A percentile compares a stretch with the other conserved stretches of the same genome.
These are phyloP conservation scores for Auxenochlorella pyrenoidosa DNA, from an alignment of 139 green algal species.

Conservation along the genomic window DNA sequence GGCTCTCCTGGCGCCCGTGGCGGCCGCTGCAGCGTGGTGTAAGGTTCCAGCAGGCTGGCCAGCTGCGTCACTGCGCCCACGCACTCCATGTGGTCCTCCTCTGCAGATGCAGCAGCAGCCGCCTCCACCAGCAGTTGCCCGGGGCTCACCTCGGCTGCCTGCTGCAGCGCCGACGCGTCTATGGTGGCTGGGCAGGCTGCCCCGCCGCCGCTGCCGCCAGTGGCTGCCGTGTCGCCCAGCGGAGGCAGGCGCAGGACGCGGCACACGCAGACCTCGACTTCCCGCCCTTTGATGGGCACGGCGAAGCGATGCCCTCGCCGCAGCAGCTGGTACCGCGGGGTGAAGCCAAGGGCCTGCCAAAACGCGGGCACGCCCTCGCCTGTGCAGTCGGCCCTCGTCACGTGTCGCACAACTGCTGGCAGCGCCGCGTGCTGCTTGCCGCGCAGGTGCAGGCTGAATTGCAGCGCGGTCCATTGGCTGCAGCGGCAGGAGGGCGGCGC, in stretches of 20 bases:
- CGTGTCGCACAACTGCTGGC: constrained; percentile 27
- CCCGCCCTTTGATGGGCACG: background rate
- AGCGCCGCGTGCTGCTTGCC: constrained; percentile 31
- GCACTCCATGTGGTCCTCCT: background rate
- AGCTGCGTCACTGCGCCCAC: constrained; percentile 13
- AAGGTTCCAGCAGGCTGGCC: constrained; percentile 10
- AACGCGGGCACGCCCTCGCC: constrained; percentile 34
- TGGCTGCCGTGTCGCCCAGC: background rate
- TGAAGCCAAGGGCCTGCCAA: constrained; percentile 43
- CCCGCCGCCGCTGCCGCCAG: background rate
- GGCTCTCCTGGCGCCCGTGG: constrained; percentile 8
- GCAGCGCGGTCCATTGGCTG: constrained; percentile 31
- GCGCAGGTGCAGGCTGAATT: constrained; percentile 36
- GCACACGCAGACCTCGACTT: constrained; percentile 32
- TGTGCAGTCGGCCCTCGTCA: constrained; percentile 8
- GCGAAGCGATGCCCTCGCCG: constrained; percentile 13
- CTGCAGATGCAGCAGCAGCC: background rate
- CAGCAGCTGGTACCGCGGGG: constrained; percentile 10
- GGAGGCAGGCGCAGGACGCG: constrained; percentile 24
- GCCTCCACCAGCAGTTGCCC: constrained; percentile 39
- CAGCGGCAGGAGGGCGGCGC: background rate
- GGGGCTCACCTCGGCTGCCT: constrained; percentile 8
- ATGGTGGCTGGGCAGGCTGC: background rate
- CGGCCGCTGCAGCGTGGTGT: constrained; percentile 29
- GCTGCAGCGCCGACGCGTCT: background rate